These are phyloP conservation scores for Primulina huaijiensis DNA, from an alignment of 257 asterid genomes.

Conservation along the genomic window DNA sequence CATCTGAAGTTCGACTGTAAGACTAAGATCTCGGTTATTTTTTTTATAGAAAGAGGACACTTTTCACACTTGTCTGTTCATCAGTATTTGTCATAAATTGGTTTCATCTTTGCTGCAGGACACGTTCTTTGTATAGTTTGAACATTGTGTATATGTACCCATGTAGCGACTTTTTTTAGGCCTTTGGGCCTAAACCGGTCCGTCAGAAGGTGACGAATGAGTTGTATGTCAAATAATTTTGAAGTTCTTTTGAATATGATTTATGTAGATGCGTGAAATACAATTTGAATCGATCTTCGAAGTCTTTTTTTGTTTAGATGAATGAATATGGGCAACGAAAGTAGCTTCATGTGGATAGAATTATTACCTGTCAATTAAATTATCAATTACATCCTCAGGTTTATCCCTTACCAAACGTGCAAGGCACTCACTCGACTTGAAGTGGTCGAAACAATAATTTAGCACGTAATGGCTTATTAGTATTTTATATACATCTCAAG, in stretches of 20 bases:
- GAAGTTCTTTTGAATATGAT: not conserved
- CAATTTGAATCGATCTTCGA: no score
- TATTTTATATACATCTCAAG: not conserved
- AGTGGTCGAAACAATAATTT: no score
- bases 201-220: constrained; percentile 25
- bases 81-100: not conserved
- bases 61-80: not conserved
- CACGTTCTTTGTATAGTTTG: not conserved
- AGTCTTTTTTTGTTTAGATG: no score
- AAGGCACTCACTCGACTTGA: no score
- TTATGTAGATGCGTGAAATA: no score
- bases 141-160: not conserved
- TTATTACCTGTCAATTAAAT: no score
- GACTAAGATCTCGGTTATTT: constrained; percentile 22
- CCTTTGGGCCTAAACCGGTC: not conserved
- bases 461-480: not conserved
- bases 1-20: constrained; percentile 18
- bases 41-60: constrained; percentile 14
- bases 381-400: no score
- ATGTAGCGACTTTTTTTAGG: not conserved
- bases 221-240: not conserved
- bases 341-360: no score
- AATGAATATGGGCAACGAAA: no score
- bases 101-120: not conserved
- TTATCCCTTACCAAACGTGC: no score